Conservation (phyloP, 1,284 basidiomycete species). For the Malassezia sympodialis region DNA sequence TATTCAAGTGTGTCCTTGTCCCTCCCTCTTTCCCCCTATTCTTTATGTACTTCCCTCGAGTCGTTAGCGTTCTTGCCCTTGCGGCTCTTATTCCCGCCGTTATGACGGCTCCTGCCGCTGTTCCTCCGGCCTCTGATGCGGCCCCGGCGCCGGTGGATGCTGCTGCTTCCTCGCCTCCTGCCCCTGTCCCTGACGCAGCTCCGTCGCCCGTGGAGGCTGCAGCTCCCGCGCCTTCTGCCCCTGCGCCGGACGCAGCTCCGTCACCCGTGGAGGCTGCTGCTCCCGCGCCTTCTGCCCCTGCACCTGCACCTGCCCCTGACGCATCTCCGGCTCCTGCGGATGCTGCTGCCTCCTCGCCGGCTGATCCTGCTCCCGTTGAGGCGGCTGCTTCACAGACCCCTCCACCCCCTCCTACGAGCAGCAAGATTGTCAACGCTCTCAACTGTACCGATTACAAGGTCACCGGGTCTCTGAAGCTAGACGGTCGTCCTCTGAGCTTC, state of each 20-base stretch:
- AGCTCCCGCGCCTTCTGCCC: background rate
- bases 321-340: background rate
- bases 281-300: background rate
- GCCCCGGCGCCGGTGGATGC: too few species aligned
- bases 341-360: background rate
- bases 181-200: background rate
- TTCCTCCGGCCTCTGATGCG: too few species aligned
- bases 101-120: background rate
- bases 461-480: background rate
- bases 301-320: background rate
- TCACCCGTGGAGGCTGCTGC: background rate
- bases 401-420: background rate
- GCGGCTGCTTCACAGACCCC: background rate
- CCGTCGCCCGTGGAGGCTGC: background rate
- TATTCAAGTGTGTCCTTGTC: too few species aligned
- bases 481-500: background rate
- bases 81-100: background rate
- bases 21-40: too few species aligned
- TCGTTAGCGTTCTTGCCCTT: background rate
- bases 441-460: constrained; percentile 8
- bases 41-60: background rate
- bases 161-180: background rate
- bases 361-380: too few species aligned
- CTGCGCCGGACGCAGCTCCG: background rate
- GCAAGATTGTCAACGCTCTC: constrained; percentile 8